A percentile compares a stretch with the other conserved stretches of the same genome.
These are phyloP conservation scores for Didymella arachidicola DNA, from an alignment of 2,329 filamentous ascomycete genomes.

Conservation along the genomic window DNA sequence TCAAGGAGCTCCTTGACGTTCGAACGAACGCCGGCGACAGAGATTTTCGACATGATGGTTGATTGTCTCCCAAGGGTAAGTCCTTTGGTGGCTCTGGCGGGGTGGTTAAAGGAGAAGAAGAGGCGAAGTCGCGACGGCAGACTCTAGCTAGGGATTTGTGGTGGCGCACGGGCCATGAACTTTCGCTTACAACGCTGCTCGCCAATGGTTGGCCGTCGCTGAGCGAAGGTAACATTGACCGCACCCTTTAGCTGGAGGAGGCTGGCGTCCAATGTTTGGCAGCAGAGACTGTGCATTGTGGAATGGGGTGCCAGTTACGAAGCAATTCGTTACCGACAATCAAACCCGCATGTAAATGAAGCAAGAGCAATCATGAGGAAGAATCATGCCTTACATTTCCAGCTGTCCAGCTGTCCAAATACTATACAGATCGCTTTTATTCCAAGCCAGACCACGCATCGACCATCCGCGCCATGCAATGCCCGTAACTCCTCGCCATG, in stretches of 20 bases:
- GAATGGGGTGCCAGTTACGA: not conserved
- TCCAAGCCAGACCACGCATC: conserved; percentile 21
- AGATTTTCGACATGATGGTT: conserved; percentile 80
- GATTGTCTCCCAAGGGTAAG: conserved; percentile 59
- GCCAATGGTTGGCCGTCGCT: not conserved
- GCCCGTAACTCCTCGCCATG: conserved; percentile 41
- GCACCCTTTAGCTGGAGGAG: not conserved
- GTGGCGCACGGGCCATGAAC: conserved; percentile 7
- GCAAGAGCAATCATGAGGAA: not conserved
- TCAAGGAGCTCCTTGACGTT: conserved; percentile 94
- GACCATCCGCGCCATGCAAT: conserved; percentile 38
- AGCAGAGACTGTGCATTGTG: too few relatives aligned
- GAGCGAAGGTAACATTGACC: not conserved
- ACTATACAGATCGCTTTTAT: conserved; percentile 39
- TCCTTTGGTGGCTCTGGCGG: conserved; percentile 52
- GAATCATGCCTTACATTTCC: conserved; percentile 18
- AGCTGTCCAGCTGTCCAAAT: conserved; percentile 23
- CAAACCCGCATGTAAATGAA: not conserved
- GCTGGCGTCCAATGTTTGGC: not conserved
- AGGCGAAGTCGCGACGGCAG: conserved; percentile 24
- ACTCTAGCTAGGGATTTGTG: conserved; percentile 11
- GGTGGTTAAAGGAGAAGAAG: conserved; percentile 40
- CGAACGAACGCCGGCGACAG: conserved; percentile 90
- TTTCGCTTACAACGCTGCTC: conserved; percentile 15
- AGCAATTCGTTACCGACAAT: not conserved